A percentile compares a stretch with the other conserved stretches of the same genome.
Conservation (phyloP, 2,329 filamentous ascomycete genomes). For the Botrytis paeoniae region DNA sequence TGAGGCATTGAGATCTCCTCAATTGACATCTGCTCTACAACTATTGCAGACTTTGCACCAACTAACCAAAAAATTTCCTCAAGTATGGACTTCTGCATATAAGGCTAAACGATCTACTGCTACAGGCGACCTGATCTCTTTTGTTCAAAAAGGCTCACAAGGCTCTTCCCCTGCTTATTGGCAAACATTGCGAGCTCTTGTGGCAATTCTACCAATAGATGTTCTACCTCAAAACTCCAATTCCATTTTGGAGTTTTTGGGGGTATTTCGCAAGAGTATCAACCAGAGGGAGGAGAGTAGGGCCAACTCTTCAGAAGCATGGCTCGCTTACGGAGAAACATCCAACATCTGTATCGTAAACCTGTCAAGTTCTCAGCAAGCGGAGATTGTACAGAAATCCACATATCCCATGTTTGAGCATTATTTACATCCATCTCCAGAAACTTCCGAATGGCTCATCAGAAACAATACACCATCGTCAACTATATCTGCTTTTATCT, state of each 20-base stretch:
- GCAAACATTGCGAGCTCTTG: constrained; percentile 61
- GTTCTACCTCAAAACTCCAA: constrained; percentile 53
- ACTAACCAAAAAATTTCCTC: constrained; percentile 62
- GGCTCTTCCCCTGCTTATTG: constrained; percentile 71
- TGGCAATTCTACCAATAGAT: constrained; percentile 54
- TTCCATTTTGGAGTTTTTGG: constrained; percentile 59
- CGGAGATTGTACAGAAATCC: constrained; percentile 47
- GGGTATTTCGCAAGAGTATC: constrained; percentile 68
- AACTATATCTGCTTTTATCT: constrained; percentile 47
- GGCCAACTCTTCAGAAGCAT: constrained; percentile 65
- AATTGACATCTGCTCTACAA: constrained; percentile 70
- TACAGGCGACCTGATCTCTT: constrained; percentile 59
- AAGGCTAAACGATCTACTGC: constrained; percentile 54
- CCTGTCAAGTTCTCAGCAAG: constrained; percentile 45
- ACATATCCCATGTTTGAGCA: constrained; percentile 55
- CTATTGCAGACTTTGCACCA: constrained; percentile 64
- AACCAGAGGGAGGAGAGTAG: constrained; percentile 71
- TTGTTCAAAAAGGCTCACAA: constrained; percentile 82
- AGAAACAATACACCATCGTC: constrained; percentile 23
- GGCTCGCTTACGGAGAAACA: constrained; percentile 70
- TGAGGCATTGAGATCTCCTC: constrained; percentile 69
- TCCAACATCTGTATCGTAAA: constrained; percentile 51
- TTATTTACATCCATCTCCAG: constrained; percentile 43
- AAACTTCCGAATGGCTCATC: constrained; percentile 28
- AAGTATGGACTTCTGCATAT: constrained; percentile 67